Percentiles rank a stretch among this genome's conserved stretches.
phyloP scores from a whole-genome alignment of 1,139 yeast genomes.

The Tardiomyces depauwii region DNA sequence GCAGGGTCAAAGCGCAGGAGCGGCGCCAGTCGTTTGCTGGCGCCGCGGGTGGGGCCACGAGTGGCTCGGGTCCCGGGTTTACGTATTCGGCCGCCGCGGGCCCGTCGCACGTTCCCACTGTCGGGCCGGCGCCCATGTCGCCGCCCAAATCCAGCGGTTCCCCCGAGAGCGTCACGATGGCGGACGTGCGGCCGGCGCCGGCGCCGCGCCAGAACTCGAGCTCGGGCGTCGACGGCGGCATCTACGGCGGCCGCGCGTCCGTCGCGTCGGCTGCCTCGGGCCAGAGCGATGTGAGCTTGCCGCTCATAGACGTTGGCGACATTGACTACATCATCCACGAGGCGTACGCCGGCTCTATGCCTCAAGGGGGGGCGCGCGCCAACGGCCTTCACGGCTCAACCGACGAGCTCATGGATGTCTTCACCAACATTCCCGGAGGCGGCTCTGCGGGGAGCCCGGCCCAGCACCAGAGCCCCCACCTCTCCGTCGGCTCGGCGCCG shows the following conservation, averaged over 20 bases:
- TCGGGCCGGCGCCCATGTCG: slow-evolving; percentile 1
- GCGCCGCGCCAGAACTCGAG: neutral
- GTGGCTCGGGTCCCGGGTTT: neutral
- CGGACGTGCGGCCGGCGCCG: neutral
- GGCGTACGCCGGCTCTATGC: slow-evolving; percentile 7
- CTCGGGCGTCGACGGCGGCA: slow-evolving; percentile 3
- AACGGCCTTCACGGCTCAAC: neutral
- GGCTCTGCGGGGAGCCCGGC: neutral
- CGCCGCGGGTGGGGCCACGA: neutral
- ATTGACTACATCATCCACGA: slow-evolving; percentile 13
- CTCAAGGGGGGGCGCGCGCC: neutral
- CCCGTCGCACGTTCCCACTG: slow-evolving; percentile 1
- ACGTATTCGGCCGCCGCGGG: neutral
- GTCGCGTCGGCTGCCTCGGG: slow-evolving; percentile 1
- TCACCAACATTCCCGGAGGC: neutral
- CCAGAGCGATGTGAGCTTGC: slow-evolving; percentile 2
- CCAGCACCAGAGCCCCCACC: neutral
- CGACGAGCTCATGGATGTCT: neutral
- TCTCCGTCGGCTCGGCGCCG: slow-evolving; percentile 4
- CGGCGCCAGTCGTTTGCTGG: slow-evolving; percentile 11
- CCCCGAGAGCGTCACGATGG: slow-evolving; percentile 1
- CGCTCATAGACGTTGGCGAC: slow-evolving; percentile 12
- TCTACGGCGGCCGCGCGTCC: slow-evolving; percentile 4
- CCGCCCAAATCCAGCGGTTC: neutral
- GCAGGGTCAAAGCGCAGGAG: slow-evolving; percentile 10